Conservation (phyloP, 345 rosid genomes). For the Noccaea caerulescens region DNA sequence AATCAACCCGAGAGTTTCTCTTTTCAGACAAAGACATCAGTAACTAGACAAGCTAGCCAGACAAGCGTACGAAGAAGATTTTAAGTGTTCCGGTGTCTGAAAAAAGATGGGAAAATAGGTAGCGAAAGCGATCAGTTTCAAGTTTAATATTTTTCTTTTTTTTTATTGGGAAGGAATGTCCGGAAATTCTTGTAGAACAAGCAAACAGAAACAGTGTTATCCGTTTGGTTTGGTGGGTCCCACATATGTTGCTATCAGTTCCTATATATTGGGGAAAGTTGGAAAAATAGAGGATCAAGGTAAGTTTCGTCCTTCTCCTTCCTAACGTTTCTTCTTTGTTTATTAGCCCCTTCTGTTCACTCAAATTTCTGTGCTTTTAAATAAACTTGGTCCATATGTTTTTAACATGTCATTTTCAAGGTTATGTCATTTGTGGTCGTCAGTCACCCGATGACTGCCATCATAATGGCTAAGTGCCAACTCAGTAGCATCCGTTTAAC, state of each 20-base stretch:
- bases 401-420: conserved; percentile 7
- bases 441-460: neutral
- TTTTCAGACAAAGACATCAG: neutral
- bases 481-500: conserved; percentile 1
- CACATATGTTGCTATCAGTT: conserved; percentile 9
- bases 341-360: conserved; percentile 10
- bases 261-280: conserved; percentile 10
- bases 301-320: conserved; percentile 28
- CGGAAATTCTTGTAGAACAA: conserved; percentile 6
- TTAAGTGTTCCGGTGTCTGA: neutral
- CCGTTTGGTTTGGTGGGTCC: conserved; percentile 17
- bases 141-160: neutral
- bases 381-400: neutral
- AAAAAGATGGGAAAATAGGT: conserved; percentile 2
- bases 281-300: conserved; percentile 6
- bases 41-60: conserved; percentile 2
- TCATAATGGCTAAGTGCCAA: conserved; percentile 9
- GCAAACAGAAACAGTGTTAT: conserved; percentile 10
- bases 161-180: neutral
- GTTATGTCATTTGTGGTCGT: conserved; percentile 11
- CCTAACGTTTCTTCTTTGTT: conserved; percentile 3
- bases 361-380: conserved; percentile 13
- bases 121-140: neutral
- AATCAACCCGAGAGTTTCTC: neutral
- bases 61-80: conserved; percentile 9